A percentile compares a stretch with the other conserved stretches of the same genome.
These are phyloP conservation scores for Oxyria digyna DNA, from an alignment of 148 eudicot genomes.

Conservation along the genomic window DNA sequence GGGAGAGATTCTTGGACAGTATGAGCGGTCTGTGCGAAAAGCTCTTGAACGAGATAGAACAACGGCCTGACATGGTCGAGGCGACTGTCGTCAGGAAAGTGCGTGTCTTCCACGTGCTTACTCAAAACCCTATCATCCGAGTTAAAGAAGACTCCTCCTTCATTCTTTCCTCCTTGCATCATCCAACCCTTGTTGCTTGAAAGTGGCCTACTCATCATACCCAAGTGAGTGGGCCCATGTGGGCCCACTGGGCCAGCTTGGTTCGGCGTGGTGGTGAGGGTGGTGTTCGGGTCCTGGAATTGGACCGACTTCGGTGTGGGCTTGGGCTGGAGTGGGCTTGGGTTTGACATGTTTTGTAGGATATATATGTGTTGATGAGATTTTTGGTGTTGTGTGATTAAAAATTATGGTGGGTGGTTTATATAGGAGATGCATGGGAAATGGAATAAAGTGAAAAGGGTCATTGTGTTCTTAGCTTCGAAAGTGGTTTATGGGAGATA, in stretches of 20 bases:
- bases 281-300: background rate
- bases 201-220: background rate
- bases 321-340: background rate
- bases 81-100: conserved; percentile 7
- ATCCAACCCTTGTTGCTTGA: background rate
- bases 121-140: conserved; percentile 11
- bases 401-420: background rate
- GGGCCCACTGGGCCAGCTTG: background rate
- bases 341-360: background rate
- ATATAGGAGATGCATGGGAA: background rate
- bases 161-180: background rate
- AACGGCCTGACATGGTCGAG: conserved; percentile 8
- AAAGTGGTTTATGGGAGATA: background rate
- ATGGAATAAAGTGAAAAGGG: background rate
- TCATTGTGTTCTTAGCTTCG: background rate
- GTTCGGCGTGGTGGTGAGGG: background rate
- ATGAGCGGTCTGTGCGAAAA: conserved; percentile 8
- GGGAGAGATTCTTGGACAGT: background rate
- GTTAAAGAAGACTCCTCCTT: background rate
- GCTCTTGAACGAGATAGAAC: conserved; percentile 9
- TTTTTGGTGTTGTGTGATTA: background rate
- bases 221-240: background rate
- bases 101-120: conserved; percentile 12
- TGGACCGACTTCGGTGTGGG: background rate
- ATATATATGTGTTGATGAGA: too few species aligned